A percentile compares a stretch with the other conserved stretches of the same genome.
Evolutionary conservation across 2,329 filamentous ascomycete genomes (phyloP).

Genomic region (Cryphonectria naterciae): DNA sequence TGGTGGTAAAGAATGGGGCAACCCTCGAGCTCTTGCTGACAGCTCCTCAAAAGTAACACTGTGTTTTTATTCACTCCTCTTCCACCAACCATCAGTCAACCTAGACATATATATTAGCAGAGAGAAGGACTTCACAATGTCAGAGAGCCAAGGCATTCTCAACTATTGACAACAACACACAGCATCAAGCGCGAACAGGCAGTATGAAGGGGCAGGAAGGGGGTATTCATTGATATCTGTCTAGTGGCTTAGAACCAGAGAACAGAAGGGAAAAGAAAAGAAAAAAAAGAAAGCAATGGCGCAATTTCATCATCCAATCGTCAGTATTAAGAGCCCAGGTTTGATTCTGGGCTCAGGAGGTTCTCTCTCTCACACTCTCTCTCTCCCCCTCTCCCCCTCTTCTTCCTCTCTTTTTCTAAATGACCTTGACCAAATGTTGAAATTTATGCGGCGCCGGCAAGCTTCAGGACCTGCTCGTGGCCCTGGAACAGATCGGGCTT

Average conservation of each 20-base stretch:
- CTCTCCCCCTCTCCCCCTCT: not conserved
- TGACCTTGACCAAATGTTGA: not conserved
- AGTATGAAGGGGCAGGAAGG: constrained; percentile 21
- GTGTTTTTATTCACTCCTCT: too few relatives aligned
- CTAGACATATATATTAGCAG: too few relatives aligned
- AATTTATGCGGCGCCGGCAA: constrained; percentile 33
- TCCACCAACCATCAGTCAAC: too few relatives aligned
- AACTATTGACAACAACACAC: not conserved
- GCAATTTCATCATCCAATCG: constrained; percentile 26
- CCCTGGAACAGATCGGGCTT: constrained; percentile 39
- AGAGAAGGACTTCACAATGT: constrained; percentile 21
- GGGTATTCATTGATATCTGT: constrained; percentile 31
- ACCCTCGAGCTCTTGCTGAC: not conserved
- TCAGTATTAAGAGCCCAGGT: constrained; percentile 17
- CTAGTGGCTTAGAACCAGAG: constrained; percentile 21
- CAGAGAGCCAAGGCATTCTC: not conserved
- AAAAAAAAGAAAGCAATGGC: constrained; percentile 6
- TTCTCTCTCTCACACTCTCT: not conserved
- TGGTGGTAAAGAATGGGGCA: not conserved
- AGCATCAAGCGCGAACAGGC: not conserved
- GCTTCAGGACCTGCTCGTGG: constrained; percentile 37
- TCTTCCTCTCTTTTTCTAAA: not conserved
- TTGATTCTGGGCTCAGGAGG: not conserved
- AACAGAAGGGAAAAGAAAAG: constrained; percentile 1
- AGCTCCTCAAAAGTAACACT: too few relatives aligned